Evolutionary conservation across 129 eudicot species (phyloP).

Genomic region (Flaveria sonorensis): DNA sequence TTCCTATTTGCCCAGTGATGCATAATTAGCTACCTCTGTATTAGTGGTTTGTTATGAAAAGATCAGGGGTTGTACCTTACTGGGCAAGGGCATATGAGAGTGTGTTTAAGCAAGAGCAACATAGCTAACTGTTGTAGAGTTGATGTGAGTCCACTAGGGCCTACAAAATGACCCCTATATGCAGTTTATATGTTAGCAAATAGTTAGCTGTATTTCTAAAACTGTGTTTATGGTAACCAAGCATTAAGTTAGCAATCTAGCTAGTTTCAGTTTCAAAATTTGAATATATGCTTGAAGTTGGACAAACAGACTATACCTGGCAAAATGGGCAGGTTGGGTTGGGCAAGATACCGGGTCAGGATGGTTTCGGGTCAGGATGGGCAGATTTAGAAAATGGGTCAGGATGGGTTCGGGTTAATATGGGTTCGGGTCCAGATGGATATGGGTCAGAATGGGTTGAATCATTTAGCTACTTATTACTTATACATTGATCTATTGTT

Average conservation of each 20-base stretch:
- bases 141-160: slow-evolving; percentile 6
- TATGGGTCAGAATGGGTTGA: too few relatives aligned
- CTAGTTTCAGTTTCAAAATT: neutral
- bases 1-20: neutral
- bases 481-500: too few relatives aligned
- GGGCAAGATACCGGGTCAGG: too few relatives aligned
- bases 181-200: neutral
- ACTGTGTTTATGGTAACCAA: neutral
- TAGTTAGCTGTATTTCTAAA: neutral
- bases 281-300: neutral
- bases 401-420: too few relatives aligned
- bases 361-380: too few relatives aligned
- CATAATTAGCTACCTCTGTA: neutral
- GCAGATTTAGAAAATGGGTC: too few relatives aligned
- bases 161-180: neutral
- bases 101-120: slow-evolving; percentile 12
- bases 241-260: neutral
- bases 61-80: slow-evolving; percentile 20
- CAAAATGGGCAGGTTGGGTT: too few relatives aligned
- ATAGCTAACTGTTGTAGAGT: neutral
- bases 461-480: too few relatives aligned
- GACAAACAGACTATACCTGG: neutral
- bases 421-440: too few relatives aligned
- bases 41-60: neutral
- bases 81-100: slow-evolving; percentile 1